Percentiles rank a stretch among this genome's conserved stretches.
These are phyloP conservation scores for Leccinum rimulosum DNA, from an alignment of 768 basidiomycete genomes.

Conservation along the genomic window DNA sequence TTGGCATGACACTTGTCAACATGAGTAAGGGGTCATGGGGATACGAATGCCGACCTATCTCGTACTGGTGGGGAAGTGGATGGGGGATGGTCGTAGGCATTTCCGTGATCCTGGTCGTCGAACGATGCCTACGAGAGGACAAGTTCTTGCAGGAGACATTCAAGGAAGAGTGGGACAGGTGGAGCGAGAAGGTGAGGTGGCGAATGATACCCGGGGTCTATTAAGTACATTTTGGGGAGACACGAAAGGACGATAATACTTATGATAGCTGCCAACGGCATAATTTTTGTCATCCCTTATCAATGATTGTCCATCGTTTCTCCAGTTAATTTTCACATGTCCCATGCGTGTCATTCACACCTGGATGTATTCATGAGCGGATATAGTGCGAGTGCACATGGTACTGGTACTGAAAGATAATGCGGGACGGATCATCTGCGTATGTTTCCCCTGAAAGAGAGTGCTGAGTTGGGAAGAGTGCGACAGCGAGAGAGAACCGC, in stretches of 20 bases:
- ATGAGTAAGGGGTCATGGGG: conserved; percentile 13
- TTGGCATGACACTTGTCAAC: conserved; percentile 10
- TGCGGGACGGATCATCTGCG: conserved; percentile 8
- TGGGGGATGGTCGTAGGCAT: not conserved
- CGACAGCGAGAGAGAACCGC: not conserved
- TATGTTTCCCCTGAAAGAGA: conserved; percentile 23
- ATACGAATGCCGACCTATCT: conserved; percentile 5
- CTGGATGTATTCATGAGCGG: not conserved
- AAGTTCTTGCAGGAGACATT: conserved; percentile 4
- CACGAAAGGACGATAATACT: not conserved
- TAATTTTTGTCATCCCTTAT: not conserved
- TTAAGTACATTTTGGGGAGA: not conserved
- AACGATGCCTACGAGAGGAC: conserved; percentile 12
- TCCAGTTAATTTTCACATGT: not conserved
- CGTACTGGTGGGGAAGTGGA: conserved; percentile 8
- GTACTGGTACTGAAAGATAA: not conserved
- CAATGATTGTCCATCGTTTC: not conserved
- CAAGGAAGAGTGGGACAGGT: conserved; percentile 13
- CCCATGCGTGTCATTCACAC: not conserved
- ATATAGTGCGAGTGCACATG: not conserved
- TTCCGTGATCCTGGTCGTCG: not conserved
- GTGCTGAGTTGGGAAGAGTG: conserved; percentile 2
- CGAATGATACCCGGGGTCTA: conserved; percentile 12
- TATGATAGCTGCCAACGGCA: not conserved
- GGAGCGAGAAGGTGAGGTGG: conserved; percentile 10